phyloP scores from a whole-genome alignment of 768 basidiomycete species.

The Podaxis sp. region DNA sequence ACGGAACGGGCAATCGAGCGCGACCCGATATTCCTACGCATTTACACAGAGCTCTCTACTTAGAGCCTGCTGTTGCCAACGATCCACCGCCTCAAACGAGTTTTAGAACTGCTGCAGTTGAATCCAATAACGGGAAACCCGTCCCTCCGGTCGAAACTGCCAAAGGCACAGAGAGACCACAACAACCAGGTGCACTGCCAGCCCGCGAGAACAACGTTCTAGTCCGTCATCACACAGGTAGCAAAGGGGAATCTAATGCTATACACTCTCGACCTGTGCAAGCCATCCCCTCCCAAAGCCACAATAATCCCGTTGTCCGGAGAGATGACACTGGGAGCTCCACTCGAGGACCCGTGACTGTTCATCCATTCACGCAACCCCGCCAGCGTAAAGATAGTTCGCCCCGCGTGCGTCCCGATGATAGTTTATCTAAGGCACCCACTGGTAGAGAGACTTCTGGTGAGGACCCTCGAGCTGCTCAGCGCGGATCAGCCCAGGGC shows the following conservation, averaged over 20 bases:
- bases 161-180: background rate
- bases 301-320: background rate
- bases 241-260: background rate
- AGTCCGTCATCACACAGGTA: background rate
- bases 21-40: background rate
- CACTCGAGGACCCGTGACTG: background rate
- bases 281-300: background rate
- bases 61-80: background rate
- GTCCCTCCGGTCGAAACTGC: background rate
- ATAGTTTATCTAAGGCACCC: background rate
- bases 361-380: background rate
- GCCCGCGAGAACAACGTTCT: background rate
- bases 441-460: background rate
- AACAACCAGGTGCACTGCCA: background rate
- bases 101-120: background rate
- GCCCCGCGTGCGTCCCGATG: background rate
- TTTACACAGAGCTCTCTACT: background rate
- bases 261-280: background rate
- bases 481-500: background rate
- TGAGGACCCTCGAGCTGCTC: background rate
- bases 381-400: conserved; percentile 1
- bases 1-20: background rate
- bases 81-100: background rate
- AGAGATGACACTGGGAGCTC: background rate
- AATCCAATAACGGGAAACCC: background rate